These are phyloP conservation scores for Uromyces viciae-fabae DNA, from an alignment of 1,284 basidiomycete species.

Conservation along the genomic window DNA sequence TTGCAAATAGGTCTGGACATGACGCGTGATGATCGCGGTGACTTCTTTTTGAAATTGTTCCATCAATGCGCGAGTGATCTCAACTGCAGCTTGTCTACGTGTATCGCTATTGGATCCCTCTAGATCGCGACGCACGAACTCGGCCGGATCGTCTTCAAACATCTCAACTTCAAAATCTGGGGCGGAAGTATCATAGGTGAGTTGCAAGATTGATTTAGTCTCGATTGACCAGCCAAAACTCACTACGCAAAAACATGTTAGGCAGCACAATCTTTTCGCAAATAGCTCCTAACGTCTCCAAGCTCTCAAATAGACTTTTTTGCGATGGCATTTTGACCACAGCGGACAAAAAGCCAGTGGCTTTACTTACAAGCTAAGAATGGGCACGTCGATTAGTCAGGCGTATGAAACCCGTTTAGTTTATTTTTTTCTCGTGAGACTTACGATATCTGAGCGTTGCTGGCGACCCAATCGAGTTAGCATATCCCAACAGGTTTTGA, in stretches of 20 bases:
- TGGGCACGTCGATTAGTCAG: not conserved
- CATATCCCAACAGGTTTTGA: conserved; percentile 86
- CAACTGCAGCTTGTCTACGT: conserved; percentile 82
- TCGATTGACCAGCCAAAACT: not conserved
- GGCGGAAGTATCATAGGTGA: not conserved
- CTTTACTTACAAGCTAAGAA: conserved; percentile 76
- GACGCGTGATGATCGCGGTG: conserved; percentile 76
- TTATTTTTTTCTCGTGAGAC: conserved; percentile 50
- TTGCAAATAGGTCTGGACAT: conserved; percentile 72
- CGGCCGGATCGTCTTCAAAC: conserved; percentile 94
- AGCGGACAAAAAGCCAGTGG: conserved; percentile 84
- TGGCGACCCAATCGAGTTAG: conserved; percentile 69
- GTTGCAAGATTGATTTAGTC: not conserved
- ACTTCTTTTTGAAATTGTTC: conserved; percentile 73
- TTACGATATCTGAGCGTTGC: conserved; percentile 73
- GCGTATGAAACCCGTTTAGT: not conserved
- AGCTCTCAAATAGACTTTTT: conserved; percentile 62
- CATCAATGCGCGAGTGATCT: conserved; percentile 84
- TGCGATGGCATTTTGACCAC: conserved; percentile 63
- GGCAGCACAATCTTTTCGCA: conserved; percentile 88
- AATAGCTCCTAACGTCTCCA: conserved; percentile 74
- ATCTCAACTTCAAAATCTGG: conserved; percentile 82
- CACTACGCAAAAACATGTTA: conserved; percentile 71
- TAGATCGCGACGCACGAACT: conserved; percentile 87
- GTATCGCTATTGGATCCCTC: conserved; percentile 68